A percentile compares a stretch with the other conserved stretches of the same genome.
Conservation (phyloP, 768 basidiomycete genomes). For the Boletus rex-veris region DNA sequence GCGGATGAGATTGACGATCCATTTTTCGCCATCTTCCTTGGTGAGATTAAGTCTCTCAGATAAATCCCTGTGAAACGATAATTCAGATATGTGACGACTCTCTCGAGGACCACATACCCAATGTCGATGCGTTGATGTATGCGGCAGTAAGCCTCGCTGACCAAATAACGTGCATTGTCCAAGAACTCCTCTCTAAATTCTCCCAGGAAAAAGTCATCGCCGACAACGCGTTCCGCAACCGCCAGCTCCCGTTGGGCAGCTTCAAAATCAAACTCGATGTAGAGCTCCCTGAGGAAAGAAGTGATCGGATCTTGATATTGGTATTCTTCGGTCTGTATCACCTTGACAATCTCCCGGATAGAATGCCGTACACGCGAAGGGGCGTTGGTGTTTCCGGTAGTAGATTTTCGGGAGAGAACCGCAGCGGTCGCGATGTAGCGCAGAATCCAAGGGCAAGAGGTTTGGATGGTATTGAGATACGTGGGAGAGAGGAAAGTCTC, state of each 20-base stretch:
- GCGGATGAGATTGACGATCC: slow-evolving; percentile 98
- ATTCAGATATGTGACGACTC: neutral
- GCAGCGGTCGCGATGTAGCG: slow-evolving; percentile 93
- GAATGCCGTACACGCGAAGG: slow-evolving; percentile 82
- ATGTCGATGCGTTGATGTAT: slow-evolving; percentile 94
- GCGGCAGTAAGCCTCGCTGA: slow-evolving; percentile 96
- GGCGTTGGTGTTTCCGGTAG: slow-evolving; percentile 43
- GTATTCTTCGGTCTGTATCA: slow-evolving; percentile 93
- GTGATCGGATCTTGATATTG: slow-evolving; percentile 95
- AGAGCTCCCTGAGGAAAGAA: slow-evolving; percentile 88
- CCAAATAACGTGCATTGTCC: slow-evolving; percentile 93
- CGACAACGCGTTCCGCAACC: slow-evolving; percentile 76
- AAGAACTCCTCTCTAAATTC: slow-evolving; percentile 92
- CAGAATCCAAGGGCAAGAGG: slow-evolving; percentile 89
- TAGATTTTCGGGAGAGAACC: slow-evolving; percentile 82
- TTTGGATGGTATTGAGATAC: slow-evolving; percentile 98
- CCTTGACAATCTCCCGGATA: slow-evolving; percentile 87
- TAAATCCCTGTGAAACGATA: slow-evolving; percentile 58
- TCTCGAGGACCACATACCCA: slow-evolving; percentile 43
- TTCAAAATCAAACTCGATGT: slow-evolving; percentile 95
- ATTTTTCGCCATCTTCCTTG: slow-evolving; percentile 96
- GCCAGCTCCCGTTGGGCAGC: slow-evolving; percentile 82
- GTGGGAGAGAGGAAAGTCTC: slow-evolving; percentile 96
- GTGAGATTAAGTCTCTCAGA: slow-evolving; percentile 91
- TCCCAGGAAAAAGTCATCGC: slow-evolving; percentile 90